These are phyloP conservation scores for Penicillium sp. DNA, from an alignment of 2,329 filamentous ascomycete species.

Conservation along the genomic window DNA sequence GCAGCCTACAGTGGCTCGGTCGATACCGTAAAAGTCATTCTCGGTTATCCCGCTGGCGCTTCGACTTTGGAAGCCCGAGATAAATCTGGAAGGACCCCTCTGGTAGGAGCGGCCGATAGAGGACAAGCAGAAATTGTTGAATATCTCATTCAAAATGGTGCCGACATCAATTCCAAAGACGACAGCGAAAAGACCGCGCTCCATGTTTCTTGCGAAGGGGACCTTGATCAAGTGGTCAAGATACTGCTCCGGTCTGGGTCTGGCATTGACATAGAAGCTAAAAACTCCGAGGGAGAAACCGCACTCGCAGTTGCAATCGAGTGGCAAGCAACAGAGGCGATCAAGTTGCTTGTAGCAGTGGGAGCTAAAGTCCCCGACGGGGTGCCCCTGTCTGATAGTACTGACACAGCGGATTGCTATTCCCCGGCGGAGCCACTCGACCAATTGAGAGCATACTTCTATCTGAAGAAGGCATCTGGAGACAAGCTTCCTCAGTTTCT, in stretches of 20 bases:
- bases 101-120: background rate
- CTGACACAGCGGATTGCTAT: background rate
- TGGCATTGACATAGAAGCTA: background rate
- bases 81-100: background rate
- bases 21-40: background rate
- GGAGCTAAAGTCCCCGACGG: background rate
- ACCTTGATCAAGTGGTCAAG: background rate
- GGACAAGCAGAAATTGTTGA: background rate
- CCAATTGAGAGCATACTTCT: slow-evolving; percentile 2
- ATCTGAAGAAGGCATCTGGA: background rate
- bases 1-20: slow-evolving; percentile 3
- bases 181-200: background rate
- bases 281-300: background rate
- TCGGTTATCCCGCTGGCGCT: background rate
- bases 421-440: background rate
- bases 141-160: slow-evolving; percentile 1
- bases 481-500: background rate
- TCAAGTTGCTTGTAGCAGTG: background rate
- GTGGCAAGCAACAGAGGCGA: background rate
- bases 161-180: background rate
- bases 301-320: background rate
- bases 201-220: background rate
- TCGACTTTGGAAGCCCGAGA: background rate
- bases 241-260: background rate
- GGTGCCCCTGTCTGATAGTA: background rate